A percentile compares a stretch with the other conserved stretches of the same genome.
Conservation (phyloP, 257 asterid genomes). For the Jasminum sambac region DNA sequence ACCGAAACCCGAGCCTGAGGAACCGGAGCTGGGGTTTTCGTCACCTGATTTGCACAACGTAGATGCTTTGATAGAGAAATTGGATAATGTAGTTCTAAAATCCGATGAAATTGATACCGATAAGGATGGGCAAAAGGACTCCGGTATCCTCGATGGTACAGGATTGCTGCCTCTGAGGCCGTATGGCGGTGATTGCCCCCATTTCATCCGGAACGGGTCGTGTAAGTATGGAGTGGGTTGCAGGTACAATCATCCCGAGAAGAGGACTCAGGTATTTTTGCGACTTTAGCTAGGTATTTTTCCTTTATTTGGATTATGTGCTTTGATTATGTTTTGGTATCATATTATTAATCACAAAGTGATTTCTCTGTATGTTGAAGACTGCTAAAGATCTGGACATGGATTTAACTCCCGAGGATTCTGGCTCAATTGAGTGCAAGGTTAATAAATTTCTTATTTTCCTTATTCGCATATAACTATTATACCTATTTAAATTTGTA, state of each 20-base stretch:
- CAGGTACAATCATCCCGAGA: constrained; percentile 44
- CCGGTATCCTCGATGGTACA: background rate
- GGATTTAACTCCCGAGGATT: background rate
- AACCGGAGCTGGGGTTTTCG: background rate
- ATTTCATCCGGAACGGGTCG: constrained; percentile 39
- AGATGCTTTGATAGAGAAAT: constrained; percentile 12
- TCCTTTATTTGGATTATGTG: background rate
- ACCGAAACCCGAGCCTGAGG: constrained; percentile 4
- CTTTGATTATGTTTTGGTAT: constrained; percentile 2
- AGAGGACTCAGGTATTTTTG: constrained; percentile 21
- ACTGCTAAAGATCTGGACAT: constrained; percentile 1
- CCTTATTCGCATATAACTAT: background rate
- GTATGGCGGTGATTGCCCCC: constrained; percentile 41
- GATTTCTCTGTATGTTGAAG: constrained; percentile 13
- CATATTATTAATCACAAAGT: background rate
- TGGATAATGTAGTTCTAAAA: constrained; percentile 28
- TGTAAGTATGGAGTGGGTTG: constrained; percentile 43
- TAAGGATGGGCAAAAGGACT: background rate
- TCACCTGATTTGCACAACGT: background rate
- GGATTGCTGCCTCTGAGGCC: constrained; percentile 36
- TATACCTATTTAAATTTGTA: background rate
- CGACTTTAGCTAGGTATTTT: background rate
- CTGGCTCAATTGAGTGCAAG: constrained; percentile 23
- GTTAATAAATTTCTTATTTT: background rate
- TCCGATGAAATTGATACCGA: constrained; percentile 4